These are phyloP conservation scores for Aspergillus conjunctus DNA, from an alignment of 495 filamentous ascomycete species.

Conservation along the genomic window DNA sequence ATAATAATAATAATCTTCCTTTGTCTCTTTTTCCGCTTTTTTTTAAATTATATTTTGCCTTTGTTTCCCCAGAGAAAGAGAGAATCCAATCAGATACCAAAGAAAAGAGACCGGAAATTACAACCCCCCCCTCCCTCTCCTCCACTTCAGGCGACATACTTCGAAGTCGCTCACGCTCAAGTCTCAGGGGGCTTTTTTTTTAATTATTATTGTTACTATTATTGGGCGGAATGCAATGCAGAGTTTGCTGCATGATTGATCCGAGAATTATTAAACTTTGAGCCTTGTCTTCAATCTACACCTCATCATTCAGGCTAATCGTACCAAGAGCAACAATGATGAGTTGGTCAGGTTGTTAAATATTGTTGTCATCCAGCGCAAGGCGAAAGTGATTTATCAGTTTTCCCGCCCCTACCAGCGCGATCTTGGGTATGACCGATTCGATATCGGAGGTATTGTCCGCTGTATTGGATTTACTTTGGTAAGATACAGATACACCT, in stretches of 20 bases:
- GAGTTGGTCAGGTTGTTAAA: neutral
- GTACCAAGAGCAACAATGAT: neutral
- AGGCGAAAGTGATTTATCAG: neutral
- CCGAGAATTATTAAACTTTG: constrained; percentile 1
- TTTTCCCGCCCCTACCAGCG: no score
- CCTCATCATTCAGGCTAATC: neutral
- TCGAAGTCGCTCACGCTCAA: no score
- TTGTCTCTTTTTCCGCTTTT: constrained; percentile 7
- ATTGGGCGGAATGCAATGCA: no score
- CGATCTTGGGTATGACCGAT: no score
- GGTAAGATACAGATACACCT: no score
- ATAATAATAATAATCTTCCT: constrained; percentile 5
- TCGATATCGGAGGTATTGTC: no score
- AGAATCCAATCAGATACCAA: neutral
- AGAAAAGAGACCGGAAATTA: neutral
- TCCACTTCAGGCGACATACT: no score
- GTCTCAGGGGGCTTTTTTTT: no score
- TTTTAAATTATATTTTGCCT: neutral
- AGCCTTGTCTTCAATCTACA: neutral
- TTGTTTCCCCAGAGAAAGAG: neutral
- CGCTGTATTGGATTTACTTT: no score
- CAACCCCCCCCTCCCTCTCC: neutral
- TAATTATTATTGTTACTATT: no score
- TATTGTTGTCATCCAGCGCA: neutral
- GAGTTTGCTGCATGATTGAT: neutral